Conservation (phyloP, 805 yeast species). For the Wickerhamiella vanderwaltii region DNA sequence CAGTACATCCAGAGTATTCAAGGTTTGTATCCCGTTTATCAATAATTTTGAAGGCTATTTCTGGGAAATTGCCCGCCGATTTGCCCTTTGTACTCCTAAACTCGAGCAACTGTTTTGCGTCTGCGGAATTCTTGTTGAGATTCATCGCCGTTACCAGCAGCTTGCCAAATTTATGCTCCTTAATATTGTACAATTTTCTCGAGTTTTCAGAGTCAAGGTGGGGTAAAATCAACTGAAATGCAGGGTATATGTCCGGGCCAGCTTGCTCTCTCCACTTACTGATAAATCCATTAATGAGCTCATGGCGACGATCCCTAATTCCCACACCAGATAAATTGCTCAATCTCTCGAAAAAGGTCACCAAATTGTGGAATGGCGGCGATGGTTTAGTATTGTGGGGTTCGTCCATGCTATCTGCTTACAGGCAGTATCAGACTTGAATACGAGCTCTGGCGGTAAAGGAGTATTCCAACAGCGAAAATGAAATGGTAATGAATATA, state of each 20-base stretch:
- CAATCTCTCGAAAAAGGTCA: slow-evolving; percentile 7
- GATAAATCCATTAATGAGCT: slow-evolving; percentile 32
- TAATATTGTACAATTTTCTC: slow-evolving; percentile 43
- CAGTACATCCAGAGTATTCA: slow-evolving; percentile 30
- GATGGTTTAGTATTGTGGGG: slow-evolving; percentile 5
- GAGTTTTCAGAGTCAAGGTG: slow-evolving; percentile 39
- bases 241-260: slow-evolving; percentile 57
- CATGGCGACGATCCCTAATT: slow-evolving; percentile 3
- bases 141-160: slow-evolving; percentile 38
- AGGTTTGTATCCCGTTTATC: slow-evolving; percentile 36
- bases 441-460: too few relatives aligned
- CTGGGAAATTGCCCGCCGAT: slow-evolving; percentile 37
- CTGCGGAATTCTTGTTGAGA: slow-evolving; percentile 49
- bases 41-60: slow-evolving; percentile 39
- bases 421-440: neutral
- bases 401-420: neutral
- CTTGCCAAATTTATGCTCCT: slow-evolving; percentile 48
- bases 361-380: slow-evolving; percentile 8
- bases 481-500: too few relatives aligned
- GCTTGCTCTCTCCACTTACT: slow-evolving; percentile 41
- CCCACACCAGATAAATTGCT: slow-evolving; percentile 7
- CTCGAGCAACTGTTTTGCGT: slow-evolving; percentile 38
- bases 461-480: too few relatives aligned
- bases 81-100: slow-evolving; percentile 38
- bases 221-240: slow-evolving; percentile 48